These are phyloP conservation scores for Physcomitrium patens DNA, from an alignment of 225 moss, liverwort and hornwort species.

Conservation along the genomic window DNA sequence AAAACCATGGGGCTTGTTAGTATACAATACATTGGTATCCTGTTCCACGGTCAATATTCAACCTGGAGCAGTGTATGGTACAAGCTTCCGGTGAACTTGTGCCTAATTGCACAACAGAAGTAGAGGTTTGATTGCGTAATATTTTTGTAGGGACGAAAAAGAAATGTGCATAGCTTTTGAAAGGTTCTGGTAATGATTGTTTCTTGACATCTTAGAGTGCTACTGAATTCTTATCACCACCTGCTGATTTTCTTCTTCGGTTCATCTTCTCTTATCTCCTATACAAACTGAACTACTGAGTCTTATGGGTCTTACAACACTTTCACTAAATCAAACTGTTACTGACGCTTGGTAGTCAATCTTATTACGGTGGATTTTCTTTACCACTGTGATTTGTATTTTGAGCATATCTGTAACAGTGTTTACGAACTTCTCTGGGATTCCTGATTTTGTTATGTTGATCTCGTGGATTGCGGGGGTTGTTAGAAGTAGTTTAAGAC, in stretches of 20 bases:
- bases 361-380: too few species aligned
- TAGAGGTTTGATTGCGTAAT: conserved; percentile 20
- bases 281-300: too few species aligned
- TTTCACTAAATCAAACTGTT: too few species aligned
- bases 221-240: conserved; percentile 27
- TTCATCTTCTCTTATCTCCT: not conserved
- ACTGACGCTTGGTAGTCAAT: too few species aligned
- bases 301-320: too few species aligned
- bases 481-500: not conserved
- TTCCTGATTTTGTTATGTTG: not conserved
- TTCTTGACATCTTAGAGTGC: conserved; percentile 1
- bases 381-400: too few species aligned
- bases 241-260: not conserved
- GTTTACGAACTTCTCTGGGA: conserved; percentile 1
- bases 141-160: conserved; percentile 22
- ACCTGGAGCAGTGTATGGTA: conserved; percentile 30
- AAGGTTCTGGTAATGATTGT: conserved; percentile 14
- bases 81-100: conserved; percentile 24
- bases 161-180: not conserved
- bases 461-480: not conserved
- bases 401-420: not conserved
- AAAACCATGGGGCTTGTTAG: conserved; percentile 25
- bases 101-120: not conserved
- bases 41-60: conserved; percentile 29
- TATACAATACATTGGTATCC: conserved; percentile 26